phyloP scores from a whole-genome alignment of 2,329 filamentous ascomycete genomes.

The Beauveria bassiana region DNA sequence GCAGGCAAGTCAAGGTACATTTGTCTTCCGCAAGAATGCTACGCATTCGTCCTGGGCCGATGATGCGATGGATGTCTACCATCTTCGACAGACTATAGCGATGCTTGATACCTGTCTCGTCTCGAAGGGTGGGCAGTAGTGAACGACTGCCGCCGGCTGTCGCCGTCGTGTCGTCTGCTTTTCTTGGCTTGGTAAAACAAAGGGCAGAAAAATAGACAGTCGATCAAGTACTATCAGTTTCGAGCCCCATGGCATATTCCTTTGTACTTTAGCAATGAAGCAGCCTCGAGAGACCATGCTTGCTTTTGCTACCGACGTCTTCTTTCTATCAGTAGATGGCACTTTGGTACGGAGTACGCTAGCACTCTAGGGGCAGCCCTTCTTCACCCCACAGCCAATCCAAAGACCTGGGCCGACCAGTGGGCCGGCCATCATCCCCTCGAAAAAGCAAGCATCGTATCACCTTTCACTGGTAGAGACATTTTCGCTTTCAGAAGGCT shows the following conservation, averaged over 20 bases:
- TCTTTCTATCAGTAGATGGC: neutral
- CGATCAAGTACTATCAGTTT: neutral
- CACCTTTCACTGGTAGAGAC: neutral
- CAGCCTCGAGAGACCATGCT: neutral
- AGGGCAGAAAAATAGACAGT: neutral
- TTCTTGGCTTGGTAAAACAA: neutral
- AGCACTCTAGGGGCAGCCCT: neutral
- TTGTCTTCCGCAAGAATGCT: neutral
- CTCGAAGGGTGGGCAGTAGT: neutral
- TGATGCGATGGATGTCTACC: neutral
- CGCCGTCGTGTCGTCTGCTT: neutral
- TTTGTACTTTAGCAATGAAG: neutral
- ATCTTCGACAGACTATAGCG: neutral
- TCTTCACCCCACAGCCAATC: neutral
- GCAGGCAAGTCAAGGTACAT: neutral
- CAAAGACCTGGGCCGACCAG: neutral
- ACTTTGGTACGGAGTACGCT: no score
- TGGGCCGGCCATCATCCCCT: slow-evolving; percentile 3
- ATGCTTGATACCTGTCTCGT: neutral
- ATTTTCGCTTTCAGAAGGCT: neutral
- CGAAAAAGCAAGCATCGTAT: slow-evolving; percentile 5
- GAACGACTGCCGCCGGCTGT: neutral
- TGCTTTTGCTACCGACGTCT: slow-evolving; percentile 2
- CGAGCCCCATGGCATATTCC: neutral
- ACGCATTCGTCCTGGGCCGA: neutral